Conservation (phyloP, 2,329 filamentous ascomycete genomes). For the Boeremia lycopersici region DNA sequence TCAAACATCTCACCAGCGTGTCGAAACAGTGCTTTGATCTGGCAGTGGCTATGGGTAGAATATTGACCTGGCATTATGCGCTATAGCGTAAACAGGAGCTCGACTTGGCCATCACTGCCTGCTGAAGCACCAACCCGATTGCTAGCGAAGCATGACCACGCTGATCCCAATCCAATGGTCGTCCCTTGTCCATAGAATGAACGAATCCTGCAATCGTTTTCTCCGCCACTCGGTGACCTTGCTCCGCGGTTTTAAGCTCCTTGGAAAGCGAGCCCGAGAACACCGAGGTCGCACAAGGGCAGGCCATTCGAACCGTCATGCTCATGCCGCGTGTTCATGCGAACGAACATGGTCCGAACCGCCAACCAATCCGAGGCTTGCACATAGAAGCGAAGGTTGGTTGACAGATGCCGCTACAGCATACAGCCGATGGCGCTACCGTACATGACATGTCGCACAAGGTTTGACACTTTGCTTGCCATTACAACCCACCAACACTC, state of each 20-base stretch:
- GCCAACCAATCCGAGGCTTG: background rate
- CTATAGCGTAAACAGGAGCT: background rate
- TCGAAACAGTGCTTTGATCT: conserved; percentile 11
- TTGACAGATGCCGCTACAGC: conserved; percentile 3
- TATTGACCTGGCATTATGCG: background rate
- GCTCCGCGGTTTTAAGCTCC: background rate
- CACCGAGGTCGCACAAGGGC: background rate
- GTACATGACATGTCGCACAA: conserved; percentile 3
- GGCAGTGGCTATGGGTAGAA: background rate
- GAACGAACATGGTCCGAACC: background rate
- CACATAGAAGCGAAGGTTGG: background rate
- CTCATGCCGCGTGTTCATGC: conserved; percentile 2
- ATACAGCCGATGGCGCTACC: conserved; percentile 1
- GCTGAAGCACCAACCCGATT: conserved; percentile 1
- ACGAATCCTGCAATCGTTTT: conserved; percentile 11
- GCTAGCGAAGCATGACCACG: conserved; percentile 1
- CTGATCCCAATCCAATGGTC: conserved; percentile 11
- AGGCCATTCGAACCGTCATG: background rate
- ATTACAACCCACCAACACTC: background rate
- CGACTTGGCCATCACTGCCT: conserved; percentile 5
- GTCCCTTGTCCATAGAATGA: conserved; percentile 2
- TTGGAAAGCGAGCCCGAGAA: background rate
- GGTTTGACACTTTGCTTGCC: conserved; percentile 5
- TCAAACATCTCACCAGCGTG: conserved; percentile 1
- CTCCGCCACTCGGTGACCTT: conserved; percentile 14